These are phyloP conservation scores for Cryphonectria japonica DNA, from an alignment of 2,329 filamentous ascomycete genomes.

Conservation along the genomic window DNA sequence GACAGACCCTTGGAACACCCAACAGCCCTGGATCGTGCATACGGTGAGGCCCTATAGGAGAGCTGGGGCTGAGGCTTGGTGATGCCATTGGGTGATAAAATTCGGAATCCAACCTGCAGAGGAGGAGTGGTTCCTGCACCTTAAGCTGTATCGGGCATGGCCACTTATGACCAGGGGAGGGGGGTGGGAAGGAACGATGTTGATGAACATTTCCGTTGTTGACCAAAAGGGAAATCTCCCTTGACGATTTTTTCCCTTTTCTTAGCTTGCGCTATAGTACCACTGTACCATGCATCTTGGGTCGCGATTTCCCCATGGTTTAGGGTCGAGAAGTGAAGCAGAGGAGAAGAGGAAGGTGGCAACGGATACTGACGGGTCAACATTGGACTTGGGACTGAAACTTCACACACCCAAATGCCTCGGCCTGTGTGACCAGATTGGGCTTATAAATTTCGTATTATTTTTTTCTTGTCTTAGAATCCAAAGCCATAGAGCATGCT, in stretches of 20 bases:
- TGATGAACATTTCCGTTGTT: not conserved
- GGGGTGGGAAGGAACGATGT: not conserved
- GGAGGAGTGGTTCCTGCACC: constrained; percentile 8
- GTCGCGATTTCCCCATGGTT: not conserved
- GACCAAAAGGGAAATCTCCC: not conserved
- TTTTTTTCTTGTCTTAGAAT: not conserved
- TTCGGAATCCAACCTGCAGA: constrained; percentile 29
- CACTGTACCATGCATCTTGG: not conserved
- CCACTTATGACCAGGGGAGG: constrained; percentile 6
- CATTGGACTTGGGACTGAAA: not conserved
- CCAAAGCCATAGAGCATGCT: constrained; percentile 13
- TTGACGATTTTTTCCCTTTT: not conserved
- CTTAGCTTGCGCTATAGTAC: not conserved
- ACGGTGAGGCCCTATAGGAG: constrained; percentile 46
- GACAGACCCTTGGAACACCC: constrained; percentile 16
- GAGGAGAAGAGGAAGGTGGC: constrained; percentile 6
- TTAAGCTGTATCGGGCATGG: constrained; percentile 21
- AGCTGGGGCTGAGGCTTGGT: constrained; percentile 36
- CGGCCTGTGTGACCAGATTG: not conserved
- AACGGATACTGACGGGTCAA: constrained; percentile 18
- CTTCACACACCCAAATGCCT: not conserved
- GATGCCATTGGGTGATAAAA: constrained; percentile 42
- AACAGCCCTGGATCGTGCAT: constrained; percentile 45
- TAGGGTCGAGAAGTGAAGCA: not conserved
- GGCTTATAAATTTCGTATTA: not conserved